A percentile compares a stretch with the other conserved stretches of the same genome.
Evolutionary conservation across 805 yeast species (phyloP).

Genomic region (Starmerella vitae): DNA sequence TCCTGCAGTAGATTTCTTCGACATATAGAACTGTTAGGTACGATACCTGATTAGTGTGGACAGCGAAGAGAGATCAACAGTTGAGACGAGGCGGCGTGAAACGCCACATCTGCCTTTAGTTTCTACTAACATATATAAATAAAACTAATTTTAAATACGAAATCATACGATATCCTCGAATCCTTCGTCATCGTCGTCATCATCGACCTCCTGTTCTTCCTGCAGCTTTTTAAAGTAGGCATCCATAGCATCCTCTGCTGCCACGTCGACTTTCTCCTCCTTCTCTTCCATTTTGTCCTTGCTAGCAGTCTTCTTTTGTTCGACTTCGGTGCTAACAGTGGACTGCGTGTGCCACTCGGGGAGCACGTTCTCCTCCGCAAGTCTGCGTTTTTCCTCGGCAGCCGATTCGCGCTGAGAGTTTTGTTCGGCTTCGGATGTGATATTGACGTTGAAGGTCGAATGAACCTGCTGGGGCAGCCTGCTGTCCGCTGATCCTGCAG

Average conservation of each 20-base stretch:
- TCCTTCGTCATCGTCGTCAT: conserved; percentile 22
- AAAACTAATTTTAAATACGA: no score
- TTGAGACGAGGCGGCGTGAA: background rate
- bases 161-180: conserved; percentile 22
- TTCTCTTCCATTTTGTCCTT: background rate
- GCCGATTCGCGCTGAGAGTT: conserved; percentile 53
- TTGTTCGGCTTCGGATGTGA: conserved; percentile 76
- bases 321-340: conserved; percentile 52
- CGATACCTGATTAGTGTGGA: conserved; percentile 32
- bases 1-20: conserved; percentile 16
- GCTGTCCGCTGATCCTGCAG: conserved; percentile 21
- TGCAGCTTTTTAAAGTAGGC: conserved; percentile 22
- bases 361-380: conserved; percentile 78
- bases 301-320: background rate
- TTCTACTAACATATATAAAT: background rate
- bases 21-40: conserved; percentile 15
- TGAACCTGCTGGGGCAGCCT: conserved; percentile 32
- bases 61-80: conserved; percentile 35
- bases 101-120: background rate
- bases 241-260: conserved; percentile 21
- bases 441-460: conserved; percentile 80
- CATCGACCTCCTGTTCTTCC: conserved; percentile 15
- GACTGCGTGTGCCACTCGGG: conserved; percentile 94
- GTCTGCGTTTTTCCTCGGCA: conserved; percentile 53
- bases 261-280: conserved; percentile 4